A percentile compares a stretch with the other conserved stretches of the same genome.
Evolutionary conservation across 2,329 filamentous ascomycete genomes (phyloP).

Genomic region (Phyllosticta citribraziliensis): DNA sequence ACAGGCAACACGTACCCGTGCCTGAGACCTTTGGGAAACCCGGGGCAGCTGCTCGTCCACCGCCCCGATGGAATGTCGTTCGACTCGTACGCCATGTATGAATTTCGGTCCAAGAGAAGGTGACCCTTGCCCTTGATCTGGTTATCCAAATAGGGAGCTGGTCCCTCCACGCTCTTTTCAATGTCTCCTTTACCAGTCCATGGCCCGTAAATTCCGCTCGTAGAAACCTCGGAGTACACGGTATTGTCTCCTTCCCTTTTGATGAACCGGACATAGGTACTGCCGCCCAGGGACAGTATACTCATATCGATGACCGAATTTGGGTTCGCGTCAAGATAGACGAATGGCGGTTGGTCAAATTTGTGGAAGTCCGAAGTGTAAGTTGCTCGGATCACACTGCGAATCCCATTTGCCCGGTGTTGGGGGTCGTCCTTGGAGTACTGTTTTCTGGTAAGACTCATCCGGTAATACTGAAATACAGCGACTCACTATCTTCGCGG

Average conservation of each 20-base stretch:
- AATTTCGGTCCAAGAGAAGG: conserved; percentile 39
- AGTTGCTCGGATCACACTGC: conserved; percentile 42
- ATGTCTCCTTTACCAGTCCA: conserved; percentile 45
- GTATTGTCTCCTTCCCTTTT: conserved; percentile 45
- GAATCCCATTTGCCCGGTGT: conserved; percentile 39
- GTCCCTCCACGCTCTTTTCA: conserved; percentile 21
- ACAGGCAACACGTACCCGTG: conserved; percentile 45
- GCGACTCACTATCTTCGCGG: conserved; percentile 25
- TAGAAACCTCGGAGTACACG: conserved; percentile 42
- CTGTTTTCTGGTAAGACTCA: conserved; percentile 16
- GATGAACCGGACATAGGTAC: conserved; percentile 44
- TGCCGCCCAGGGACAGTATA: conserved; percentile 38
- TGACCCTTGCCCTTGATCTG: conserved; percentile 28
- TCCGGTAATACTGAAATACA: background rate
- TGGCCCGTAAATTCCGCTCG: conserved; percentile 40
- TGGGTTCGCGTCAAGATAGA: conserved; percentile 40
- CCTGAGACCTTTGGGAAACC: conserved; percentile 40
- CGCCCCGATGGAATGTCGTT: conserved; percentile 34
- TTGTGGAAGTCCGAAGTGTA: conserved; percentile 47
- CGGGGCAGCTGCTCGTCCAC: conserved; percentile 29
- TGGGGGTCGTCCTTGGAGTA: conserved; percentile 38
- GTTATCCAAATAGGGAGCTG: conserved; percentile 26
- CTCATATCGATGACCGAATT: conserved; percentile 48
- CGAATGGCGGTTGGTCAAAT: conserved; percentile 39
- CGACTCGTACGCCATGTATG: conserved; percentile 43